Evolutionary conservation across 371 early-diverging fungal species (phyloP).

Genomic region (Lichtheimia corymbifera): DNA sequence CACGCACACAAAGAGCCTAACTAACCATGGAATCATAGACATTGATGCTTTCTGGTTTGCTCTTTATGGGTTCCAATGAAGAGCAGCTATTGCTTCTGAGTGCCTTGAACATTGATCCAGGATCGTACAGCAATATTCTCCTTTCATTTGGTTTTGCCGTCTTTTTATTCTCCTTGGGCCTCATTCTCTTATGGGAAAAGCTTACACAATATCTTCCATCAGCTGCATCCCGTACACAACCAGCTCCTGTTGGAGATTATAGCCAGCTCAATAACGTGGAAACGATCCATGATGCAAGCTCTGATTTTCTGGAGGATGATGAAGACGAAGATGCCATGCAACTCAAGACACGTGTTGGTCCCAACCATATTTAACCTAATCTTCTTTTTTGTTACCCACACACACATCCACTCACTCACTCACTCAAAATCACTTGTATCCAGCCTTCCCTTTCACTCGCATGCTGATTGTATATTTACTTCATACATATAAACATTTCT

Average conservation of each 20-base stretch:
- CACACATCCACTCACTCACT: no score
- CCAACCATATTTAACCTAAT: neutral
- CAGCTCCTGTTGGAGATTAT: conserved; percentile 7
- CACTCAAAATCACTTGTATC: no score
- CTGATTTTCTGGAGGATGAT: conserved; percentile 19
- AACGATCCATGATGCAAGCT: conserved; percentile 15
- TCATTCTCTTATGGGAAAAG: conserved; percentile 50
- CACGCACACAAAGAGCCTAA: neutral
- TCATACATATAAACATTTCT: no score
- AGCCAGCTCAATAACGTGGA: conserved; percentile 9
- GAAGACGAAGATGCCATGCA: conserved; percentile 18
- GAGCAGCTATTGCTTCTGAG: conserved; percentile 52
- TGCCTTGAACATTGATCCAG: conserved; percentile 47
- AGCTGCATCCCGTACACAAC: neutral
- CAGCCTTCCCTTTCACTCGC: no score
- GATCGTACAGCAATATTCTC: conserved; percentile 59
- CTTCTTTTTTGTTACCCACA: neutral
- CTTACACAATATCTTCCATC: conserved; percentile 31
- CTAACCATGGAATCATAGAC: conserved; percentile 21
- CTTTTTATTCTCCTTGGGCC: conserved; percentile 50
- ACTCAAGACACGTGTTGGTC: conserved; percentile 8
- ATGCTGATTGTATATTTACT: no score
- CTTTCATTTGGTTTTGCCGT: conserved; percentile 62
- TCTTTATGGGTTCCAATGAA: conserved; percentile 68
- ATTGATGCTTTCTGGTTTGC: conserved; percentile 58